A percentile compares a stretch with the other conserved stretches of the same genome.
phyloP scores from a whole-genome alignment of 1,284 basidiomycete species.

The Earliella scabrosa region DNA sequence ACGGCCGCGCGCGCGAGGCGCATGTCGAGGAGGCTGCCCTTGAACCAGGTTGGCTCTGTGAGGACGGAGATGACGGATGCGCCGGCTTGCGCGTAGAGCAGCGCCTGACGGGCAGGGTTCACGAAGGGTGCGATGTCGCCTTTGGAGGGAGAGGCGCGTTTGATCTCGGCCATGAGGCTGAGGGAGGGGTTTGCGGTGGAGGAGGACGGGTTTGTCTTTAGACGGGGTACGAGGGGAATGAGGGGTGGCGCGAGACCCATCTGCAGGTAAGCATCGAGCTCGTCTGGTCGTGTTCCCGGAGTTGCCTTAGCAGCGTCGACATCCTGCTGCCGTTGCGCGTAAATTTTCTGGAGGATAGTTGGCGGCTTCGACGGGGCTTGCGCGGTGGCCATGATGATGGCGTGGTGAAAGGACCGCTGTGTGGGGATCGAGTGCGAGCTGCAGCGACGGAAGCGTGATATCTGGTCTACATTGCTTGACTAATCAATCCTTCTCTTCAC shows the following conservation, averaged over 20 bases:
- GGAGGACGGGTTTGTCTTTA: slow-evolving; percentile 56
- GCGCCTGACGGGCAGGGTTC: slow-evolving; percentile 83
- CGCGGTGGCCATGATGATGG: slow-evolving; percentile 1
- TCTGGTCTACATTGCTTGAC: neutral
- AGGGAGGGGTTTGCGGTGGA: slow-evolving; percentile 53
- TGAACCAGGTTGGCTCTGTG: slow-evolving; percentile 98
- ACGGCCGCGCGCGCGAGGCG: slow-evolving; percentile 87
- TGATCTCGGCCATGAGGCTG: slow-evolving; percentile 89
- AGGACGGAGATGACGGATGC: slow-evolving; percentile 94
- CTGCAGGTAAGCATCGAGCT: slow-evolving; percentile 70
- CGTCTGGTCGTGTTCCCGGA: slow-evolving; percentile 73
- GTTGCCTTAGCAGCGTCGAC: slow-evolving; percentile 58
- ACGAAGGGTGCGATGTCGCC: slow-evolving; percentile 79
- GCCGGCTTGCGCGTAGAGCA: slow-evolving; percentile 90
- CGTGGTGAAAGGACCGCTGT: neutral
- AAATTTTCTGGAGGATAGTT: slow-evolving; percentile 79
- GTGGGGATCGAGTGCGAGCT: neutral
- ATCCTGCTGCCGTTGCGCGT: slow-evolving; percentile 60
- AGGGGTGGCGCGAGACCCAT: slow-evolving; percentile 83
- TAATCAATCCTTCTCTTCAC: neutral
- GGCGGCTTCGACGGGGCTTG: slow-evolving; percentile 52
- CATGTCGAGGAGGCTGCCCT: slow-evolving; percentile 92
- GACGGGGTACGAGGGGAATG: slow-evolving; percentile 62
- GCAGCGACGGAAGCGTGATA: too few relatives aligned
- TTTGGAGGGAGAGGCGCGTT: slow-evolving; percentile 93